Evolutionary conservation across 768 basidiomycete species (phyloP).

Genomic region (Tephrocybe sp.): DNA sequence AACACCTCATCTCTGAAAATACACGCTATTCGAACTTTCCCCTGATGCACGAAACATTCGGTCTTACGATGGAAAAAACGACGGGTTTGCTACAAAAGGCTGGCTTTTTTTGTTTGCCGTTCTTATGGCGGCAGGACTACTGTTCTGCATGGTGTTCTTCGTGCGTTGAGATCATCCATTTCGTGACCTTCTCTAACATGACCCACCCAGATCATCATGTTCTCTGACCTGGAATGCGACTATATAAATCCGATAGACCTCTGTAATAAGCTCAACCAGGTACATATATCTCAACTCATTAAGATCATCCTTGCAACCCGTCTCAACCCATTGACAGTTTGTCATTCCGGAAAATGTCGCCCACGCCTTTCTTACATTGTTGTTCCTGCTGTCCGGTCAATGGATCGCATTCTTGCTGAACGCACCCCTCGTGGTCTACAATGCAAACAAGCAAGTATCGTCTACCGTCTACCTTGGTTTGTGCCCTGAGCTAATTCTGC

Average conservation of each 20-base stretch:
- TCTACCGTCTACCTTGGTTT: neutral
- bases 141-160: constrained; percentile 99
- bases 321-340: constrained; percentile 58
- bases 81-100: constrained; percentile 43
- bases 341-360: constrained; percentile 95
- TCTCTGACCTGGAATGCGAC: constrained; percentile 98
- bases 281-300: constrained; percentile 32
- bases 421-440: constrained; percentile 83
- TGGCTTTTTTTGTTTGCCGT: constrained; percentile 98
- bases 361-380: constrained; percentile 85
- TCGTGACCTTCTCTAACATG: constrained; percentile 1
- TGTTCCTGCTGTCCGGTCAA: constrained; percentile 96
- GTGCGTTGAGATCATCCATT: no score
- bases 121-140: constrained; percentile 88
- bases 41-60: neutral
- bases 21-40: neutral
- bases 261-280: constrained; percentile 98
- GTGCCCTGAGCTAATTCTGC: constrained; percentile 1
- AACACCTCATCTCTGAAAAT: neutral
- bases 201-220: constrained; percentile 93
- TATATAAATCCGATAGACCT: constrained; percentile 99
- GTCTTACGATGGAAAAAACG: constrained; percentile 1
- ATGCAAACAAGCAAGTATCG: constrained; percentile 90
- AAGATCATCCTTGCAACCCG: neutral
- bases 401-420: constrained; percentile 93